phyloP scores from a whole-genome alignment of 148 eudicot genomes.

The Vaccinium macrocarpon region DNA sequence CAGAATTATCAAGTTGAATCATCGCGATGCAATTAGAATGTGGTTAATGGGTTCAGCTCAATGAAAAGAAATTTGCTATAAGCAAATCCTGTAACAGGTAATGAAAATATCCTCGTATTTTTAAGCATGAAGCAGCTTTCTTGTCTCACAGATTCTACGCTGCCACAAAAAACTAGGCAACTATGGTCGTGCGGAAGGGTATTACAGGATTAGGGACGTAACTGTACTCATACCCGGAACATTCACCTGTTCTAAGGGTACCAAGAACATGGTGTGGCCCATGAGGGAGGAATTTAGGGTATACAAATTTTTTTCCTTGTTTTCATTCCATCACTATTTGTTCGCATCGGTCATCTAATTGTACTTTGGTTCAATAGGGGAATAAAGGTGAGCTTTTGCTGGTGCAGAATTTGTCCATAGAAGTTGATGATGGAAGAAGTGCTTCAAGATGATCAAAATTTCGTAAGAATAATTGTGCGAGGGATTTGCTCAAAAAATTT shows the following conservation, averaged over 20 bases:
- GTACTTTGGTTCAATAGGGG: background rate
- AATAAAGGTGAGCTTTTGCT: background rate
- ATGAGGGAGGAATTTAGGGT: background rate
- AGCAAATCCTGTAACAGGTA: background rate
- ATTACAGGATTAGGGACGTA: no score
- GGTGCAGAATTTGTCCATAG: background rate
- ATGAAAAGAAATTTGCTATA: background rate
- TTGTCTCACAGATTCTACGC: background rate
- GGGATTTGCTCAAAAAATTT: no score
- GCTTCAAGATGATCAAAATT: background rate
- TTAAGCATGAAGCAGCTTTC: background rate
- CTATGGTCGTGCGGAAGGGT: no score
- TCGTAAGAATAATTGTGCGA: no score
- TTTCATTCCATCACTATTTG: background rate
- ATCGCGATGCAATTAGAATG: background rate
- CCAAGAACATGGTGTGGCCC: background rate
- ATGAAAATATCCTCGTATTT: background rate
- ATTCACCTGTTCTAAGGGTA: no score
- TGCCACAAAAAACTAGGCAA: background rate
- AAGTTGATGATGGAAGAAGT: background rate
- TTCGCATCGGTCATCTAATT: background rate
- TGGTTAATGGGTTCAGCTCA: background rate
- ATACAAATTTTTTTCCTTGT: background rate
- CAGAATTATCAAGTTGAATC: background rate
- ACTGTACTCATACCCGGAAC: no score